A percentile compares a stretch with the other conserved stretches of the same genome.
These are phyloP conservation scores for Aspergillus baeticus DNA, from an alignment of 495 filamentous ascomycete species.

Conservation along the genomic window DNA sequence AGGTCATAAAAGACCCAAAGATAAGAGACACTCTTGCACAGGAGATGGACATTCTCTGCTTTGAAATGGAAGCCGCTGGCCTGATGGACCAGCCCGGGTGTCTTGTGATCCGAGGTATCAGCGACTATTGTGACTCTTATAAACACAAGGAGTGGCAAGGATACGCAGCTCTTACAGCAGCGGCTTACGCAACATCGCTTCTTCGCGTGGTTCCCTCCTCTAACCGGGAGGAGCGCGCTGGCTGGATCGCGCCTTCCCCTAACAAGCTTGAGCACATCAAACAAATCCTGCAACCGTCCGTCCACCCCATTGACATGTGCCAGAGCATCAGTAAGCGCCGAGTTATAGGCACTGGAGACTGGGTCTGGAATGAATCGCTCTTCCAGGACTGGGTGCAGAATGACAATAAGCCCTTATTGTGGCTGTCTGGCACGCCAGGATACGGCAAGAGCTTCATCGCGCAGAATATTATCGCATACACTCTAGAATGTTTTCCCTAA, in stretches of 20 bases:
- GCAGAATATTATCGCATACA: conserved; percentile 21
- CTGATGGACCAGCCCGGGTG: too few species aligned
- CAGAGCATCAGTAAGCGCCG: not conserved
- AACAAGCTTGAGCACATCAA: conserved; percentile 1
- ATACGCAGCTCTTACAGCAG: too few species aligned
- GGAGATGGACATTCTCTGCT: not conserved
- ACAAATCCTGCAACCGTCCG: not conserved
- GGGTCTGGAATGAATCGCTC: not conserved
- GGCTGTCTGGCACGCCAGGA: conserved; percentile 17
- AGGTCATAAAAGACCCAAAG: not conserved
- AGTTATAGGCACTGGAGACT: not conserved
- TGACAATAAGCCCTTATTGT: not conserved
- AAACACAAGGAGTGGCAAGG: too few species aligned
- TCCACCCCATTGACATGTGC: not conserved
- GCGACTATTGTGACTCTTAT: too few species aligned
- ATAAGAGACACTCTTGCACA: not conserved
- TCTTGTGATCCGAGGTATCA: too few species aligned
- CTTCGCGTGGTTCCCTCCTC: not conserved
- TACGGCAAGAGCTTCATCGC: conserved; percentile 32
- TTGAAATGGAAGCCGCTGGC: too few species aligned
- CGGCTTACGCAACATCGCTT: too few species aligned
- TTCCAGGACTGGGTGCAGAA: not conserved
- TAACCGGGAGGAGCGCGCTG: not conserved
- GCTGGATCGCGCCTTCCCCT: too few species aligned
- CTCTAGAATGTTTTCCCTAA: conserved; percentile 10